A percentile compares a stretch with the other conserved stretches of the same genome.
These are phyloP conservation scores for Phtheirospermum japonicum DNA, from an alignment of 257 asterid genomes.

Conservation along the genomic window DNA sequence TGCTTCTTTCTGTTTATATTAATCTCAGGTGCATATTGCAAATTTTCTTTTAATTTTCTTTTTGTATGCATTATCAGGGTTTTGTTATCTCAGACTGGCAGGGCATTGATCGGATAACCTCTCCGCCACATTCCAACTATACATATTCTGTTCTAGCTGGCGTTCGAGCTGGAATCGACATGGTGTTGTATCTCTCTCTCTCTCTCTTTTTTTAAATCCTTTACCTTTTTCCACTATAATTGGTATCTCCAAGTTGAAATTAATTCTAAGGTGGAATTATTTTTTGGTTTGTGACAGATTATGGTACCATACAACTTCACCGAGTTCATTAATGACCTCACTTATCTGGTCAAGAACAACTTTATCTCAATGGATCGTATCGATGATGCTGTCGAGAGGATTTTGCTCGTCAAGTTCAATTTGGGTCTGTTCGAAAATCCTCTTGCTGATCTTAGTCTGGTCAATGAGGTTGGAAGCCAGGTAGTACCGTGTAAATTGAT, in stretches of 20 bases:
- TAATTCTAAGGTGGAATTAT: conserved; percentile 14
- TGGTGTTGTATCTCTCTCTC: conserved; percentile 42
- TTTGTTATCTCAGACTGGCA: conserved; percentile 90
- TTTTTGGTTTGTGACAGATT: conserved; percentile 46
- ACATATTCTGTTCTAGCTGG: conserved; percentile 74
- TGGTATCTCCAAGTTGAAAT: conserved; percentile 21
- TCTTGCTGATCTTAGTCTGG: conserved; percentile 73
- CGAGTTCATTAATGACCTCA: conserved; percentile 73
- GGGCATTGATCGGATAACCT: conserved; percentile 75
- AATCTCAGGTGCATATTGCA: background rate
- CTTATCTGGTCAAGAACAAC: conserved; percentile 59
- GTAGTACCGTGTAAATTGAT: conserved; percentile 31
- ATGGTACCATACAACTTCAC: conserved; percentile 74
- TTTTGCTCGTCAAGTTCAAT: conserved; percentile 71
- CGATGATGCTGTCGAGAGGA: conserved; percentile 81
- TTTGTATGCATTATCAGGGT: conserved; percentile 47
- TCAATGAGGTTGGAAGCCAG: conserved; percentile 76
- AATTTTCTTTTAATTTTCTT: background rate
- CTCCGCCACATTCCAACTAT: conserved; percentile 75
- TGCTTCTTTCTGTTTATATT: conserved; percentile 13
- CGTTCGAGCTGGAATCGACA: conserved; percentile 80
- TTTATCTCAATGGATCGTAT: conserved; percentile 64
- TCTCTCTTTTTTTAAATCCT: background rate
- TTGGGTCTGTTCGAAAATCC: conserved; percentile 90
- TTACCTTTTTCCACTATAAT: background rate